A percentile compares a stretch with the other conserved stretches of the same genome.
Conservation (phyloP, 2,329 filamentous ascomycete genomes). For the Colletotrichum paranaense region DNA sequence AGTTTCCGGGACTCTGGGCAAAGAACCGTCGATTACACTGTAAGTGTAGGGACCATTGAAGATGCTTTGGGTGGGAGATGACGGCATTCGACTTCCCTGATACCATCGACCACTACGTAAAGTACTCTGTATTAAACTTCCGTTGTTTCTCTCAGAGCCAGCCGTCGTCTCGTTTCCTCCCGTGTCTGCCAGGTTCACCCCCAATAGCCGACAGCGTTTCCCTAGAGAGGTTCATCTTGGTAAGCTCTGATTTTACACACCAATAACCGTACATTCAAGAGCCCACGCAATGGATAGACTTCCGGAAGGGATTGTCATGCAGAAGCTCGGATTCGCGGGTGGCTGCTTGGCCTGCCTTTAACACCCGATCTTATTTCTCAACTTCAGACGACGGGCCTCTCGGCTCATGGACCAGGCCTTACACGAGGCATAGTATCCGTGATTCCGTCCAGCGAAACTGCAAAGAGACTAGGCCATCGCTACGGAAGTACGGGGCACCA, state of each 20-base stretch:
- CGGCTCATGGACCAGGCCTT: not conserved
- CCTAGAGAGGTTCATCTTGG: not conserved
- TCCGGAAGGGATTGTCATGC: not conserved
- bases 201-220: not conserved
- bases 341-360: not conserved
- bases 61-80: not conserved
- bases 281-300: not conserved
- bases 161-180: conserved; percentile 12
- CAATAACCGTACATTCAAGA: not conserved
- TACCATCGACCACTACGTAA: not conserved
- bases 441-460: too few relatives aligned
- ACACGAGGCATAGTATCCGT: not conserved
- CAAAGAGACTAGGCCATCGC: not conserved
- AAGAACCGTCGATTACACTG: not conserved
- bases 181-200: not conserved
- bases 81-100: not conserved
- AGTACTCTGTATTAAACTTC: conserved; percentile 3
- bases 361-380: conserved; percentile 21
- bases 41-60: not conserved
- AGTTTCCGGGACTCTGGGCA: not conserved
- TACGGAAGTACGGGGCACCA: too few relatives aligned
- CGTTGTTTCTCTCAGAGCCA: conserved; percentile 5
- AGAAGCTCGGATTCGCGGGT: conserved; percentile 1
- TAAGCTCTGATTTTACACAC: not conserved
- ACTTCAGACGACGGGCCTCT: conserved; percentile 28